A percentile compares a stretch with the other conserved stretches of the same genome.
Evolutionary conservation across 2,329 filamentous ascomycete genomes (phyloP).

Genomic region (Clonostachys rhizophaga): DNA sequence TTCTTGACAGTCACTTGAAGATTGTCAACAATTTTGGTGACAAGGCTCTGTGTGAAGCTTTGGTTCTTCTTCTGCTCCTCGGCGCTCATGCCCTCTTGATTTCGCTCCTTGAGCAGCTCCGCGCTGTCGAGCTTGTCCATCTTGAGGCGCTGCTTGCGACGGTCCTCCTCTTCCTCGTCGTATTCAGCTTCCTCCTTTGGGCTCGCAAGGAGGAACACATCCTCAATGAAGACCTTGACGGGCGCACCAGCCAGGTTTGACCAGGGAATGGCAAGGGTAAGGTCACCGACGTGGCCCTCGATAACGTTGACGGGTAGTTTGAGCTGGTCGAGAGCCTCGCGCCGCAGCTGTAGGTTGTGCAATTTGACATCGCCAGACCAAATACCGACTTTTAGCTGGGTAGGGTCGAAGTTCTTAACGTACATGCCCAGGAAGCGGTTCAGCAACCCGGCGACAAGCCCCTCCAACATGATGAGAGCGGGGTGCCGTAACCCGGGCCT

Average conservation of each 20-base stretch:
- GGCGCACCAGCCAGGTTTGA: constrained; percentile 93
- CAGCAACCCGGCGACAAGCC: constrained; percentile 91
- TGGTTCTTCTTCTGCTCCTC: constrained; percentile 98
- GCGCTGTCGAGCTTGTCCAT: constrained; percentile 98
- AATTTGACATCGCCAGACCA: constrained; percentile 99
- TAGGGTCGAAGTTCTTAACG: constrained; percentile 98
- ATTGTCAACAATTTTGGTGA: constrained; percentile 97
- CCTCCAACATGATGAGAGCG: constrained; percentile 81
- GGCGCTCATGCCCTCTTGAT: constrained; percentile 85
- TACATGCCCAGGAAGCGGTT: constrained; percentile 99
- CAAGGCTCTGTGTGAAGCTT: constrained; percentile 91
- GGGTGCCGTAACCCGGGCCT: constrained; percentile 69
- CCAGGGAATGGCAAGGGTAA: constrained; percentile 94
- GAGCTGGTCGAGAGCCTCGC: constrained; percentile 94
- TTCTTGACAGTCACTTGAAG: constrained; percentile 97
- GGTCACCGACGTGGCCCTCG: constrained; percentile 86
- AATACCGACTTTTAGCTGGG: constrained; percentile 96
- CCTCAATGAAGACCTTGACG: constrained; percentile 91
- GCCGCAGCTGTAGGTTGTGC: constrained; percentile 83
- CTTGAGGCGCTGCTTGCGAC: constrained; percentile 83
- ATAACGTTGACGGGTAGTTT: constrained; percentile 95
- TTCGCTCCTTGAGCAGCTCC: constrained; percentile 88
- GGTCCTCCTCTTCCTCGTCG: constrained; percentile 87
- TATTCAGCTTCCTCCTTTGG: constrained; percentile 95
- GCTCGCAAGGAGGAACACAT: constrained; percentile 92